These are phyloP conservation scores for Prunus armeniaca DNA, from an alignment of 306 rosid genomes.

Conservation along the genomic window DNA sequence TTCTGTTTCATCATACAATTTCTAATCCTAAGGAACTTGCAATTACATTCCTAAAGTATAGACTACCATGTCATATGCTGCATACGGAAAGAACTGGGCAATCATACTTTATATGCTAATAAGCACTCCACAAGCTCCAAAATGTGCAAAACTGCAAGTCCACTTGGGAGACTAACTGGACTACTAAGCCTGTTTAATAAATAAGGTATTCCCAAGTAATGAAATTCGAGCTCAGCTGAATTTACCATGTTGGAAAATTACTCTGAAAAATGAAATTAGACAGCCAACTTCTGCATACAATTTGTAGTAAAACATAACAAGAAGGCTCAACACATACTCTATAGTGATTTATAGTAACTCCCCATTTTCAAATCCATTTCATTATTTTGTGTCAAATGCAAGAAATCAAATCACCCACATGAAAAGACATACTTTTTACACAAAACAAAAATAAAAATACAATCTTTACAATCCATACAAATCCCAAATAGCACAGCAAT, in stretches of 20 bases:
- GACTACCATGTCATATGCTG: neutral
- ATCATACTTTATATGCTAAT: neutral
- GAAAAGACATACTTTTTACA: too few relatives aligned
- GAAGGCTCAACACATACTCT: neutral
- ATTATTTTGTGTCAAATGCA: neutral
- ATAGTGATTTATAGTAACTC: neutral
- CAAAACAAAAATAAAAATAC: neutral
- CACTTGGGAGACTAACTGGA: neutral
- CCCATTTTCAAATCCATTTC: slow-evolving; percentile 5
- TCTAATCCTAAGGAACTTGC: neutral
- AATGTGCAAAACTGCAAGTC: neutral
- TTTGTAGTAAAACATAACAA: neutral
- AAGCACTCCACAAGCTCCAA: neutral
- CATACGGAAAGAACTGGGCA: neutral
- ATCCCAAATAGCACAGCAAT: neutral
- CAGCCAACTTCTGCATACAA: neutral
- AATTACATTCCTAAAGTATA: neutral
- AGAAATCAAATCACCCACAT: slow-evolving; percentile 1
- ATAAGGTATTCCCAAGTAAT: neutral
- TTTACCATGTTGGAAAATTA: neutral
- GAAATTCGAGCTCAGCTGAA: neutral
- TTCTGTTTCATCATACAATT: neutral
- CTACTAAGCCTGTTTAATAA: neutral
- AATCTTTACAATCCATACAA: neutral
- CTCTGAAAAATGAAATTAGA: neutral